Evolutionary conservation across 352 stramenopile genomes (phyloP).

Genomic region (Blastocystis sp.): DNA sequence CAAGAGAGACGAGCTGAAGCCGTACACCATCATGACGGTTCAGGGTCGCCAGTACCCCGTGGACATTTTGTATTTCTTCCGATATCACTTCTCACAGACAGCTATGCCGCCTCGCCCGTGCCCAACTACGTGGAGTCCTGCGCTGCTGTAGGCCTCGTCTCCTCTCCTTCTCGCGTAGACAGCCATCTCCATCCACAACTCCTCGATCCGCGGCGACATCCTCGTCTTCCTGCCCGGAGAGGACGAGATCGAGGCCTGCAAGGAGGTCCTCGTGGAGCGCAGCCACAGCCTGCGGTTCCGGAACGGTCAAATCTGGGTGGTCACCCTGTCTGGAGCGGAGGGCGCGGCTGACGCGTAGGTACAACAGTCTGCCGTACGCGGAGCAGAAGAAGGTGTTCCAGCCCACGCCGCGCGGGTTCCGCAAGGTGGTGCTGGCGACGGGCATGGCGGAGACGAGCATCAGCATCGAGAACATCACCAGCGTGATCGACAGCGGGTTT

Average conservation of each 20-base stretch:
- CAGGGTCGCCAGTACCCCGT: conserved; percentile 88
- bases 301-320: conserved; percentile 38
- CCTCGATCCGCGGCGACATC: conserved; percentile 84
- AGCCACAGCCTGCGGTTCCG: background rate
- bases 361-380: conserved; percentile 92
- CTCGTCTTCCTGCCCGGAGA: conserved; percentile 91
- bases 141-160: background rate
- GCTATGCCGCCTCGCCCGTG: conserved; percentile 79
- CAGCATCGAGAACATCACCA: conserved; percentile 98
- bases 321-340: background rate
- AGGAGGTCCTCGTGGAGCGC: conserved; percentile 5
- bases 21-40: conserved; percentile 80
- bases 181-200: conserved; percentile 79
- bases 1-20: conserved; percentile 24
- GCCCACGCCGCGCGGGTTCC: conserved; percentile 88
- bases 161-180: conserved; percentile 77
- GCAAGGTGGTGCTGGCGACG: conserved; percentile 97
- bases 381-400: conserved; percentile 99
- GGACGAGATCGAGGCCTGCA: conserved; percentile 86
- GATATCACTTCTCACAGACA: background rate
- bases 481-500: conserved; percentile 98
- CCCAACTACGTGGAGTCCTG: conserved; percentile 80
- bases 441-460: conserved; percentile 99
- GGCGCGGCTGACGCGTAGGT: conserved; percentile 90
- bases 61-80: conserved; percentile 80